phyloP scores from a whole-genome alignment of 495 filamentous ascomycete species.

The Penicillium verhagenii region DNA sequence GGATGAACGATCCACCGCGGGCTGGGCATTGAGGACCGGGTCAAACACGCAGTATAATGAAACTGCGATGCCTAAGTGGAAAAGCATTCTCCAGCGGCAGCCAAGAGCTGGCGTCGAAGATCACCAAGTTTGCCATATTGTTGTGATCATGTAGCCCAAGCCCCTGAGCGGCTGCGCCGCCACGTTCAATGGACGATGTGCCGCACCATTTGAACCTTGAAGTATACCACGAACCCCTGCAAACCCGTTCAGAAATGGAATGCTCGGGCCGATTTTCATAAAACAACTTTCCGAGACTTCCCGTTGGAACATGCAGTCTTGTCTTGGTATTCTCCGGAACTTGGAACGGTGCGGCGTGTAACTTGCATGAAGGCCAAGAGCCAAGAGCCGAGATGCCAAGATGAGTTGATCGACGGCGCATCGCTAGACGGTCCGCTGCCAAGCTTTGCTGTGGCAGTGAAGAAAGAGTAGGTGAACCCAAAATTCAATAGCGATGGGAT shows the following conservation, averaged over 20 bases:
- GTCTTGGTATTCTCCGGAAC: neutral
- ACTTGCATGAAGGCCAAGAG: neutral
- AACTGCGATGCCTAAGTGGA: conserved; percentile 23
- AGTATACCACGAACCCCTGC: no score
- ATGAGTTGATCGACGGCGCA: conserved; percentile 33
- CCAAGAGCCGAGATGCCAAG: conserved; percentile 28
- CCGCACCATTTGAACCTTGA: no score
- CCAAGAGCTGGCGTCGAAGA: conserved; percentile 11
- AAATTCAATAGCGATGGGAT: neutral
- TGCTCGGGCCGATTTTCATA: neutral
- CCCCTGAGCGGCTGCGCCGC: neutral
- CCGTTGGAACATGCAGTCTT: neutral
- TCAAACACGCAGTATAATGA: conserved; percentile 7
- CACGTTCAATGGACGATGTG: neutral
- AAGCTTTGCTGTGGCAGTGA: conserved; percentile 37
- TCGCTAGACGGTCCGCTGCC: conserved; percentile 36
- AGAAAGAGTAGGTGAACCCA: neutral
- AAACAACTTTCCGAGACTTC: neutral
- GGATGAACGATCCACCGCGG: conserved; percentile 9
- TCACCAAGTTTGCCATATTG: neutral
- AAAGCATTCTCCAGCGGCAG: conserved; percentile 11
- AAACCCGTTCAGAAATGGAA: no score
- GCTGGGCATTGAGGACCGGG: conserved; percentile 14
- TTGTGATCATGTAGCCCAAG: neutral
- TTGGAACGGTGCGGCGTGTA: neutral